These are phyloP conservation scores for Talaromyces nanjingensis DNA, from an alignment of 495 filamentous ascomycete species.

Conservation along the genomic window DNA sequence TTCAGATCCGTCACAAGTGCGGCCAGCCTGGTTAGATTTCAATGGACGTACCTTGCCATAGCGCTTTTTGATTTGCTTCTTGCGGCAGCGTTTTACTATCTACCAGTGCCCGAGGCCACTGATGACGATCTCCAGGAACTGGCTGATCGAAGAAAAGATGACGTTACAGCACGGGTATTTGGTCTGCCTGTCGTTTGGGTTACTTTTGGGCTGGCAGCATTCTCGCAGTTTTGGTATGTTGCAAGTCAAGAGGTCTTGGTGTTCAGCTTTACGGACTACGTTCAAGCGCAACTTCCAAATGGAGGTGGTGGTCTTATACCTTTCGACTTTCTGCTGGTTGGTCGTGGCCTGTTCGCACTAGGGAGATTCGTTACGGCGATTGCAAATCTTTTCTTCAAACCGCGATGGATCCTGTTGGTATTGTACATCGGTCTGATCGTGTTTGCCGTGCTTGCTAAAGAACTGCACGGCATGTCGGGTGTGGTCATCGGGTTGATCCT, in stretches of 20 bases:
- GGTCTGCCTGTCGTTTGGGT: constrained; percentile 48
- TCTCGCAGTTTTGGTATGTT: constrained; percentile 59
- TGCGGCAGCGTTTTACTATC: constrained; percentile 58
- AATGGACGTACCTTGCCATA: constrained; percentile 68
- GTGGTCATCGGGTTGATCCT: constrained; percentile 47
- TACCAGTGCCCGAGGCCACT: constrained; percentile 59
- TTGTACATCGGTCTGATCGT: constrained; percentile 50
- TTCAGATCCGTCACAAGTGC: constrained; percentile 46
- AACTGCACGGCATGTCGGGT: constrained; percentile 35
- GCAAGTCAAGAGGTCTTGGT: constrained; percentile 58
- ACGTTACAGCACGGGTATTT: constrained; percentile 39
- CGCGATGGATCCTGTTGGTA: constrained; percentile 53
- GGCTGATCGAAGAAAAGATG: constrained; percentile 42
- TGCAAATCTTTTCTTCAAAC: constrained; percentile 49
- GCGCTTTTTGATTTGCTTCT: constrained; percentile 58
- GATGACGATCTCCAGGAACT: constrained; percentile 55
- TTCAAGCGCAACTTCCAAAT: constrained; percentile 25
- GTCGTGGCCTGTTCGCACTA: constrained; percentile 53
- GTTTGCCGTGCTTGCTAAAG: constrained; percentile 49
- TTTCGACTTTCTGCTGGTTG: constrained; percentile 45
- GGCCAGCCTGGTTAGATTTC: constrained; percentile 54
- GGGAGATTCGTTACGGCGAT: constrained; percentile 57
- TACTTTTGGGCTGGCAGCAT: constrained; percentile 49
- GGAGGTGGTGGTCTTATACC: constrained; percentile 18
- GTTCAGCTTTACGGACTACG: constrained; percentile 35